These are phyloP conservation scores for Rhododendron mucronatum DNA, from an alignment of 148 eudicot genomes.

Conservation along the genomic window DNA sequence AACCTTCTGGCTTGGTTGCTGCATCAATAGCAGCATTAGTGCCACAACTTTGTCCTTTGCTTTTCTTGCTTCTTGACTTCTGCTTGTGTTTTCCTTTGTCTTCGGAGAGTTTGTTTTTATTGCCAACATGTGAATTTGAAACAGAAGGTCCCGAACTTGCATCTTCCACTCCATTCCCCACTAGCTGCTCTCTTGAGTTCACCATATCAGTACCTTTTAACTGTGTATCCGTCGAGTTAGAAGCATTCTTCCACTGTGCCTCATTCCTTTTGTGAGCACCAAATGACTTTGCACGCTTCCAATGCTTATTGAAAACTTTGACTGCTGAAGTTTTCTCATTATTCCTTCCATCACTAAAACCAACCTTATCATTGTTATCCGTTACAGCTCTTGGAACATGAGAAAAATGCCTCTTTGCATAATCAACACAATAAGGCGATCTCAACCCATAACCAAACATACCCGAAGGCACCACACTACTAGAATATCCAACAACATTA, in stretches of 20 bases:
- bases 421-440: conserved; percentile 23
- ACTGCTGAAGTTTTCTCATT: conserved; percentile 18
- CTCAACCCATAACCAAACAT: conserved; percentile 21
- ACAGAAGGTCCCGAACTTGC: conserved; percentile 5
- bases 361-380: conserved; percentile 14
- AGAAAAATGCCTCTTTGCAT: conserved; percentile 47
- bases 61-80: conserved; percentile 47
- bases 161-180: conserved; percentile 30
- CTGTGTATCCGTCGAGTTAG: conserved; percentile 24
- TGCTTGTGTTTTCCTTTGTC: conserved; percentile 40
- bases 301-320: conserved; percentile 18
- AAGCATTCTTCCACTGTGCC: conserved; percentile 13
- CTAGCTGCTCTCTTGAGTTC: conserved; percentile 30
- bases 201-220: conserved; percentile 19
- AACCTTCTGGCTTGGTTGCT: conserved; percentile 19
- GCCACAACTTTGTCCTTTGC: conserved; percentile 34
- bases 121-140: conserved; percentile 22
- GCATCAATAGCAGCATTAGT: conserved; percentile 30
- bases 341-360: conserved; percentile 23
- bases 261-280: conserved; percentile 25
- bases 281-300: conserved; percentile 31
- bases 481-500: conserved; percentile 23
- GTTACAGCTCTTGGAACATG: conserved; percentile 27
- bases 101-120: conserved; percentile 23
- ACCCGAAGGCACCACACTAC: conserved; percentile 20